A percentile compares a stretch with the other conserved stretches of the same genome.
Conservation (phyloP, 2,329 filamentous ascomycete species). For the Neoscytalidium dimidiatum region DNA sequence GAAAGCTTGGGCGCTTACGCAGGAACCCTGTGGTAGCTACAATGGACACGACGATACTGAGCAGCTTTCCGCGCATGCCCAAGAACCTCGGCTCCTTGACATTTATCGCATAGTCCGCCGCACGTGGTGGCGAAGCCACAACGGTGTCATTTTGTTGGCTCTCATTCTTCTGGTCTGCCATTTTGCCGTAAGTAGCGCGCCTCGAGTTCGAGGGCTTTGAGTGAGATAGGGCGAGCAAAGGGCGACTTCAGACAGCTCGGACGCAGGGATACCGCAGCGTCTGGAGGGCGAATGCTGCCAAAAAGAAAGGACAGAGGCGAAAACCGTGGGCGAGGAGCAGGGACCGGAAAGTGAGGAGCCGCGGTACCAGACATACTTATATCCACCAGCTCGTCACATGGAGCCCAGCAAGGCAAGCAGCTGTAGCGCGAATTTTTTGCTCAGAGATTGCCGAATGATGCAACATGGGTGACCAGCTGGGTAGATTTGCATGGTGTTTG, state of each 20-base stretch:
- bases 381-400: background rate
- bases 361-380: background rate
- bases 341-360: background rate
- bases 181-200: background rate
- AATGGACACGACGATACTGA: constrained; percentile 60
- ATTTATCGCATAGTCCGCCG: background rate
- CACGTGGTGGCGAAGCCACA: background rate
- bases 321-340: background rate
- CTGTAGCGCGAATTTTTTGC: constrained; percentile 8
- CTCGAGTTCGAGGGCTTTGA: background rate
- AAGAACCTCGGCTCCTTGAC: constrained; percentile 48
- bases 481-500: constrained; percentile 12
- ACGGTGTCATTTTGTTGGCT: background rate
- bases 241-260: background rate
- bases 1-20: constrained; percentile 22
- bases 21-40: constrained; percentile 66
- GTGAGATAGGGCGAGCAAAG: background rate
- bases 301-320: background rate
- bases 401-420: background rate
- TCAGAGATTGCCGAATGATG: constrained; percentile 6
- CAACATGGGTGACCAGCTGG: background rate
- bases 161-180: constrained; percentile 8
- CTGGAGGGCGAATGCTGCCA: background rate
- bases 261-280: background rate
- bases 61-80: constrained; percentile 59